phyloP scores from a whole-genome alignment of 2,329 filamentous ascomycete species.

The Teratosphaeria zuluensis region DNA sequence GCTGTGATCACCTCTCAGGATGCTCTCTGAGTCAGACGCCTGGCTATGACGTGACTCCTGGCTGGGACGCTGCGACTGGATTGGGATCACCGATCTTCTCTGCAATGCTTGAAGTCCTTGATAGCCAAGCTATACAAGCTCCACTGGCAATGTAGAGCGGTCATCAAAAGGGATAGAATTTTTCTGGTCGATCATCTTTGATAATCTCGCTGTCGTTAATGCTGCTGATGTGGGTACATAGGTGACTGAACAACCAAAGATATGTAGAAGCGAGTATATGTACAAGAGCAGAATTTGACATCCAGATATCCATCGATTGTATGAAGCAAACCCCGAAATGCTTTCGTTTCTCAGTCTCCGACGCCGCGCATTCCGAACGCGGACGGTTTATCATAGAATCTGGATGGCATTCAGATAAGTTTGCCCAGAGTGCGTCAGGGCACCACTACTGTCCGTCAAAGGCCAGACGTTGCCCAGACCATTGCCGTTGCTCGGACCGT shows the following conservation, averaged over 20 bases:
- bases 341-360: background rate
- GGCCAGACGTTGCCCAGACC: constrained; percentile 15
- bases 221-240: background rate
- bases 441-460: constrained; percentile 9
- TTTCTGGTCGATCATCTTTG: background rate
- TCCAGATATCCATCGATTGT: background rate
- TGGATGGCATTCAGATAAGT: constrained; percentile 11
- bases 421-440: constrained; percentile 8
- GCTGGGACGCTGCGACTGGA: constrained; percentile 19
- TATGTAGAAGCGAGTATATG: background rate
- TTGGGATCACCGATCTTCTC: constrained; percentile 20
- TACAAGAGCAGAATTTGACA: background rate
- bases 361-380: background rate
- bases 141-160: background rate
- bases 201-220: background rate
- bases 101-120: constrained; percentile 5
- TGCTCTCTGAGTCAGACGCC: constrained; percentile 7
- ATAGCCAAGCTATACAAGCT: background rate
- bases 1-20: constrained; percentile 6
- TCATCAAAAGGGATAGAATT: background rate
- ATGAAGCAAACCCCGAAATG: background rate
- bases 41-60: constrained; percentile 9
- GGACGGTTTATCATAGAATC: background rate
- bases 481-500: constrained; percentile 18
- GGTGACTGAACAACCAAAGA: background rate